phyloP scores from a whole-genome alignment of 2,329 filamentous ascomycete species.

The Sphaerulina musiva region DNA sequence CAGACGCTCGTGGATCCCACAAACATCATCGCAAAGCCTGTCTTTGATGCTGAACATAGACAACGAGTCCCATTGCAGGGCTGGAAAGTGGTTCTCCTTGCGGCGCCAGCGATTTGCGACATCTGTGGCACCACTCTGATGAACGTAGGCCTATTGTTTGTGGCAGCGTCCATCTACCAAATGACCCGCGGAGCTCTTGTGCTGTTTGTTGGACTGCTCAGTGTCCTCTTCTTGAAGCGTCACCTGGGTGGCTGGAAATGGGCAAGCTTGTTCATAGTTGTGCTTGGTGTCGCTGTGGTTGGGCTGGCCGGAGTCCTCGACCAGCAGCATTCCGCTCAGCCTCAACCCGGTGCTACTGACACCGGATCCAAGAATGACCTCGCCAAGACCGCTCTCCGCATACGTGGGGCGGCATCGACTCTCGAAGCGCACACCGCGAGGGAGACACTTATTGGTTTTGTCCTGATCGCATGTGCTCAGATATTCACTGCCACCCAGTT shows the following conservation, averaged over 20 bases:
- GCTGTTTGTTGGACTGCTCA: constrained; percentile 91
- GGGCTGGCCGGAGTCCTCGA: constrained; percentile 82
- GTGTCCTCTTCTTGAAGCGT: constrained; percentile 78
- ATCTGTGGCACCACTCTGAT: constrained; percentile 93
- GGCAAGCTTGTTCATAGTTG: constrained; percentile 78
- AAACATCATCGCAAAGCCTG: constrained; percentile 47
- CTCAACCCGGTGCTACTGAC: constrained; percentile 30
- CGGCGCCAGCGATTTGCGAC: constrained; percentile 84
- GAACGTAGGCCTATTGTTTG: constrained; percentile 90
- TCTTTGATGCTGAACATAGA: constrained; percentile 37
- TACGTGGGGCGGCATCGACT: constrained; percentile 34
- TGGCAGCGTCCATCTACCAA: constrained; percentile 94
- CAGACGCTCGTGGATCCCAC: constrained; percentile 35
- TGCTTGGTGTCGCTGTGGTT: constrained; percentile 80
- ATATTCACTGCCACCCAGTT: constrained; percentile 97
- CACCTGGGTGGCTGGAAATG: constrained; percentile 84
- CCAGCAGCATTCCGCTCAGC: constrained; percentile 50
- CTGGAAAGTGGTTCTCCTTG: constrained; percentile 65
- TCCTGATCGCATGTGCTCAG: constrained; percentile 88
- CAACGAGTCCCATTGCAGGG: constrained; percentile 58
- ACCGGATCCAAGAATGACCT: constrained; percentile 16
- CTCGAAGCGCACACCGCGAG: constrained; percentile 51
- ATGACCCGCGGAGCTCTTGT: constrained; percentile 96
- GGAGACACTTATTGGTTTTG: constrained; percentile 70
- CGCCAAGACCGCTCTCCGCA: constrained; percentile 11